Evolutionary conservation across 1,284 basidiomycete species (phyloP), one percentile per base, ranked within the genome.

Genomic region (Melampsora occidentalis): DNA sequence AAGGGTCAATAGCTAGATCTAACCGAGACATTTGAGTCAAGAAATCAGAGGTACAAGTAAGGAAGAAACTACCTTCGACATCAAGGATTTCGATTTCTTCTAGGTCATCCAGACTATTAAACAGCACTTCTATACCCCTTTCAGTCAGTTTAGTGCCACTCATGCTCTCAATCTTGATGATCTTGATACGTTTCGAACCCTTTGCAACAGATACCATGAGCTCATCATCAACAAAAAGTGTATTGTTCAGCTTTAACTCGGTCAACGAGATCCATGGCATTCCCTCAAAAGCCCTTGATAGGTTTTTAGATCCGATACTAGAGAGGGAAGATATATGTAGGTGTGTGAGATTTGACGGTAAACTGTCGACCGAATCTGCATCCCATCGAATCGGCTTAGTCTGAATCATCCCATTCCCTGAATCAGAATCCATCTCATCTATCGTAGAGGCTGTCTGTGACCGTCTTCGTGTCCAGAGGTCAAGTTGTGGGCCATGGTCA

Each of bases 81-180:
- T 73, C 71, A 12, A 73, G 12, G n/a, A 73, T 20, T 53, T 73
- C 71, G 25, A 73, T 73, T 16, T 66, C 42, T 16, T 73, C 63
- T 20, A 73, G n/a, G 42, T 51, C 63, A 53, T 73, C 71, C 5
- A 73, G 39, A 4, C 63, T 51, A 20, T 49, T 66, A 35, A 73
- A 57, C 25, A 73, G 53, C 18, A 42, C 61, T 46, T 73, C 71
- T 63, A 73, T 73, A 2, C 71, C 71, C 3, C 64, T 49, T 67
- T 73, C 64, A 39, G 71, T 73, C 14, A 73, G 57, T 48, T 73
- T 73, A 18, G 71, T 73, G 5, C 71, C 71, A 12, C 62, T 53
- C 71, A 73, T 73, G 5, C 14, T 31, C 1, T 73, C 62, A 31
- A 73, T 67, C 7, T 14, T 61, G 33, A 73, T 22, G 20, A 16